These are phyloP conservation scores for Sporobolomyces roseus DNA, from an alignment of 768 basidiomycete species.

Conservation along the genomic window DNA sequence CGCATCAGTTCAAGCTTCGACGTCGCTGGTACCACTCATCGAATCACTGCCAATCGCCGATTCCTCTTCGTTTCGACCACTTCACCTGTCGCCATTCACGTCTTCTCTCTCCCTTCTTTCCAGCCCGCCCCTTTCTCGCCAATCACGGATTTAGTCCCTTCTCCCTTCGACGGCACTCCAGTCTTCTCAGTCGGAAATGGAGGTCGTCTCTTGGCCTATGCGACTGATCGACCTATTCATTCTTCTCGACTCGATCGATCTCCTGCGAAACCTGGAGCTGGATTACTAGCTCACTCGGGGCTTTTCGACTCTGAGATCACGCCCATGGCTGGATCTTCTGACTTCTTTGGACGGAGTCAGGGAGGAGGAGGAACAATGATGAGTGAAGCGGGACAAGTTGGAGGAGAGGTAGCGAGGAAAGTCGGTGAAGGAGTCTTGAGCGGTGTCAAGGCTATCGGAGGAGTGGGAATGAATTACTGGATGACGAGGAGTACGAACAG, in stretches of 20 bases:
- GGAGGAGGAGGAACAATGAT: neutral
- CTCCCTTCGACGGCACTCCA: slow-evolving; percentile 22
- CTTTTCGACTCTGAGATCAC: slow-evolving; percentile 21
- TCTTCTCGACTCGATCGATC: slow-evolving; percentile 16
- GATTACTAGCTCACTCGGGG: slow-evolving; percentile 23
- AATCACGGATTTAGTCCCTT: slow-evolving; percentile 21
- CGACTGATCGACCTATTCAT: slow-evolving; percentile 2
- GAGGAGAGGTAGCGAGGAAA: slow-evolving; percentile 29
- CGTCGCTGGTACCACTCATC: slow-evolving; percentile 18
- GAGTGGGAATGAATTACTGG: slow-evolving; percentile 25
- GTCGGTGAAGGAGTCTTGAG: slow-evolving; percentile 37
- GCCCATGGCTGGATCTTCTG: too few species aligned
- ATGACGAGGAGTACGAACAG: slow-evolving; percentile 8
- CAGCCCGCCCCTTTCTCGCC: slow-evolving; percentile 24
- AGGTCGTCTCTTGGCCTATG: slow-evolving; percentile 37
- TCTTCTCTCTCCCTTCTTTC: neutral
- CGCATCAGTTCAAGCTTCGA: slow-evolving; percentile 6
- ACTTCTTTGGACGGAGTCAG: neutral
- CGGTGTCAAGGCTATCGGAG: slow-evolving; percentile 38
- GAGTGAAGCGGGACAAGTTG: slow-evolving; percentile 27
- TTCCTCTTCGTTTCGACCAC: slow-evolving; percentile 23
- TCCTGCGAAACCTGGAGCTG: slow-evolving; percentile 17
- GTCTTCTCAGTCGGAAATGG: slow-evolving; percentile 32
- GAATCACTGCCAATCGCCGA: slow-evolving; percentile 3
- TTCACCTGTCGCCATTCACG: slow-evolving; percentile 28